Evolutionary conservation across 164 flowering plant species (phyloP).

Genomic region (Tetracentron sinense): DNA sequence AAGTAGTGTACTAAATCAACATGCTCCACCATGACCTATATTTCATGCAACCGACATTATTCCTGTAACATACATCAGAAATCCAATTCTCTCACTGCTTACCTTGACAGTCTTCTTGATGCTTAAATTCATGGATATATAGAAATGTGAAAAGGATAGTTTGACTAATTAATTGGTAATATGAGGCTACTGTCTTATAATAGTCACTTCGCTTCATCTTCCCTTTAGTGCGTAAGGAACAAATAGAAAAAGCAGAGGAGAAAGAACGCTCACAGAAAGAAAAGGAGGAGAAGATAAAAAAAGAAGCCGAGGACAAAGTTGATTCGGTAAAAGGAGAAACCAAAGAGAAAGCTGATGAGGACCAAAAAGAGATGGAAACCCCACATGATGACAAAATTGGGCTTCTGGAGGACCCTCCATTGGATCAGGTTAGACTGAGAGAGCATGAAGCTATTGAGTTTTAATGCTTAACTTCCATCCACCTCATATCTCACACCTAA

Average conservation of each 20-base stretch:
- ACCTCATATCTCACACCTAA: background rate
- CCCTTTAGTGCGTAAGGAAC: constrained; percentile 75
- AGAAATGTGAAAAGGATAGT: background rate
- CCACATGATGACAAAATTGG: constrained; percentile 35
- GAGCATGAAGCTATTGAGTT: background rate
- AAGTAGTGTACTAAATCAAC: too few relatives aligned
- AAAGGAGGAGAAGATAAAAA: constrained; percentile 63
- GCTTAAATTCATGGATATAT: background rate
- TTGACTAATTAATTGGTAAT: background rate
- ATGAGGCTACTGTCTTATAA: background rate
- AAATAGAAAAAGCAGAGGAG: constrained; percentile 93
- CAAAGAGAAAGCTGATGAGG: constrained; percentile 20
- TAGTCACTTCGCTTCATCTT: constrained; percentile 8
- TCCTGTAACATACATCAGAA: background rate
- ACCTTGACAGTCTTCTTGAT: background rate
- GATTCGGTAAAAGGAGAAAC: constrained; percentile 27
- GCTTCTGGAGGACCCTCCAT: constrained; percentile 28
- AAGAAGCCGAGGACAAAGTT: constrained; percentile 47
- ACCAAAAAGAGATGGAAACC: constrained; percentile 26
- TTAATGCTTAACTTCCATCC: background rate
- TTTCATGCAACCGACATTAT: background rate
- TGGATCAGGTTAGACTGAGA: constrained; percentile 43
- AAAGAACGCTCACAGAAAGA: constrained; percentile 75
- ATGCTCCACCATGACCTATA: background rate
- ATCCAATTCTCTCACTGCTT: background rate